These are phyloP conservation scores for Jacaranda mimosifolia DNA, from an alignment of 257 asterid genomes.

Conservation along the genomic window DNA sequence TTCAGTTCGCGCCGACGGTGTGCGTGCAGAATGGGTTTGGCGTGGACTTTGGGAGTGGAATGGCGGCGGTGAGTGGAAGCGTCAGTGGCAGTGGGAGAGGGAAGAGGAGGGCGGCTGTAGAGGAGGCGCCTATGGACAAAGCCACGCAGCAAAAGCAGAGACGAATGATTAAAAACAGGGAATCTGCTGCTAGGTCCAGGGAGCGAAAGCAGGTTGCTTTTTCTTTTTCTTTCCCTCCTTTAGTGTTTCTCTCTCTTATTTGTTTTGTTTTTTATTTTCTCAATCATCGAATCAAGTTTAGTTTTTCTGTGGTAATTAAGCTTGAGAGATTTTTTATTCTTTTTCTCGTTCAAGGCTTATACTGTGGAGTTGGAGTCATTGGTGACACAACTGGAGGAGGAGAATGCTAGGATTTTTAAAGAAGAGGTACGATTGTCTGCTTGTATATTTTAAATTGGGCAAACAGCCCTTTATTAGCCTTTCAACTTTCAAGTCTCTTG, in stretches of 20 bases:
- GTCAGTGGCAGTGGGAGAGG: constrained; percentile 65
- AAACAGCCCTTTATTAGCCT: neutral
- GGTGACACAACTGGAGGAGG: constrained; percentile 88
- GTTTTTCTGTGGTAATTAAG: constrained; percentile 1
- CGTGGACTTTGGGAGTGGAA: constrained; percentile 64
- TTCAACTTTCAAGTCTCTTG: neutral
- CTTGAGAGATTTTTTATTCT: neutral
- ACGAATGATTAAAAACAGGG: constrained; percentile 96
- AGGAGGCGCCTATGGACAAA: constrained; percentile 80
- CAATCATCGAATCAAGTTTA: neutral
- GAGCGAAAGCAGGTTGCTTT: constrained; percentile 88
- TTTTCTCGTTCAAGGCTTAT: constrained; percentile 69
- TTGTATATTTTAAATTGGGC: neutral
- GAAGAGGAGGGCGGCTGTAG: constrained; percentile 79
- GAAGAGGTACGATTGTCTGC: constrained; percentile 59
- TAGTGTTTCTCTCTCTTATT: neutral
- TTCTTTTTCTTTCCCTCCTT: neutral
- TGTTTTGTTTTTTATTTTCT: neutral
- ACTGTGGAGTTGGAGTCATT: constrained; percentile 88
- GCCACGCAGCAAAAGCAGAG: constrained; percentile 98
- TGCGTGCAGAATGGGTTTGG: constrained; percentile 77
- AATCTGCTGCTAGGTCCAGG: constrained; percentile 96
- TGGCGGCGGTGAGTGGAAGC: constrained; percentile 62
- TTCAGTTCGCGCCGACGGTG: constrained; percentile 51
- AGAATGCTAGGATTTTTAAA: constrained; percentile 75